These are phyloP conservation scores for Wickerhamomyces subpelliculosus DNA, from an alignment of 805 yeast genomes.

Conservation along the genomic window DNA sequence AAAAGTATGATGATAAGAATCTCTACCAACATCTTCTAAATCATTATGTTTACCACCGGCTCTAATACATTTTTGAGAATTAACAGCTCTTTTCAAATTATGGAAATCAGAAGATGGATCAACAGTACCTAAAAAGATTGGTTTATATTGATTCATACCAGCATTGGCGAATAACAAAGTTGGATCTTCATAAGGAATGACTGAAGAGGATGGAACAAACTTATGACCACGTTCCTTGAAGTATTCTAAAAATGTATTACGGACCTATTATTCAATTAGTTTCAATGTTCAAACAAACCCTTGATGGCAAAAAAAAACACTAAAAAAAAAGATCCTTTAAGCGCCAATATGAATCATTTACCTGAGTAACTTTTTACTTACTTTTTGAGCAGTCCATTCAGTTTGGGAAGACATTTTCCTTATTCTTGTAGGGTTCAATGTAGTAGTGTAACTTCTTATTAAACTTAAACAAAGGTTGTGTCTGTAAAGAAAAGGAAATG, in stretches of 20 bases:
- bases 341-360: too few species aligned
- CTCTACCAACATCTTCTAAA: constrained; percentile 97
- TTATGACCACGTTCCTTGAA: constrained; percentile 67
- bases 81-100: constrained; percentile 78
- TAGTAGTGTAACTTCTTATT: constrained; percentile 3
- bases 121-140: constrained; percentile 94
- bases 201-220: constrained; percentile 88
- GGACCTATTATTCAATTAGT: constrained; percentile 35
- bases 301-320: not conserved
- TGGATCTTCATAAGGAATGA: constrained; percentile 97
- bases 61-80: constrained; percentile 97
- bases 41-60: constrained; percentile 99
- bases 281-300: not conserved
- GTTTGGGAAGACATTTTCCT: constrained; percentile 24
- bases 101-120: constrained; percentile 91
- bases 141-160: constrained; percentile 99
- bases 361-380: constrained; percentile 8
- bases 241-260: constrained; percentile 79
- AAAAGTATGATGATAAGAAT: constrained; percentile 96
- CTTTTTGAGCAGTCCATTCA: constrained; percentile 23
- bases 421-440: constrained; percentile 7
- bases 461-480: constrained; percentile 7
- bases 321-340: not conserved
- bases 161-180: constrained; percentile 95
- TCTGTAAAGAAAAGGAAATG: constrained; percentile 1